phyloP scores from a whole-genome alignment of 441 rosid genomes.

The Gossypium gossypioides region DNA sequence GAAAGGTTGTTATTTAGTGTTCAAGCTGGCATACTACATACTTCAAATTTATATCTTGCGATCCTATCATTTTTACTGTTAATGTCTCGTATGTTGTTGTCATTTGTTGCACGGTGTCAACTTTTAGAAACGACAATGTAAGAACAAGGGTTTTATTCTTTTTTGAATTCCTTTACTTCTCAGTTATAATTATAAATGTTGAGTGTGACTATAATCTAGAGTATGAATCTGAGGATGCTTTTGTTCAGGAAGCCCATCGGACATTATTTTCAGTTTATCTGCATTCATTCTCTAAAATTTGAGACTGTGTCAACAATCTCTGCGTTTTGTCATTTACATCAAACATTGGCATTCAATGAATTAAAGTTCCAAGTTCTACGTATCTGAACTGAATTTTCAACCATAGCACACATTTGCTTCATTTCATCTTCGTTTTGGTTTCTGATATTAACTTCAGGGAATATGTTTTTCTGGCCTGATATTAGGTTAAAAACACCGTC shows the following conservation, averaged over 20 bases:
- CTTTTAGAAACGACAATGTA: neutral
- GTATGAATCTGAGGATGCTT: neutral
- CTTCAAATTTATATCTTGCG: neutral
- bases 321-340: neutral
- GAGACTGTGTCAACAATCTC: neutral
- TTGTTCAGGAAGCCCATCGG: neutral
- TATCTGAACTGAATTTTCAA: neutral
- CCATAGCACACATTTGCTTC: neutral
- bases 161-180: neutral
- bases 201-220: too few species aligned
- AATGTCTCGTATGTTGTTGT: neutral
- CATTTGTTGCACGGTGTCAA: neutral
- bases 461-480: neutral
- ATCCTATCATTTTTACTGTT: neutral
- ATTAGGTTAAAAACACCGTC: constrained; percentile 67
- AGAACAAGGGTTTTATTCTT: neutral
- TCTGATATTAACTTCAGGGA: neutral
- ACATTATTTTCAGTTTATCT: neutral
- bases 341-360: neutral
- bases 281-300: neutral
- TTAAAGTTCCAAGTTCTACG: neutral
- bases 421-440: neutral
- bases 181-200: neutral
- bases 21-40: neutral
- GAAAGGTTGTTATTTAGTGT: neutral